Conservation (phyloP, 2,329 filamentous ascomycete species). For the Curvularia hawaiiensis region DNA sequence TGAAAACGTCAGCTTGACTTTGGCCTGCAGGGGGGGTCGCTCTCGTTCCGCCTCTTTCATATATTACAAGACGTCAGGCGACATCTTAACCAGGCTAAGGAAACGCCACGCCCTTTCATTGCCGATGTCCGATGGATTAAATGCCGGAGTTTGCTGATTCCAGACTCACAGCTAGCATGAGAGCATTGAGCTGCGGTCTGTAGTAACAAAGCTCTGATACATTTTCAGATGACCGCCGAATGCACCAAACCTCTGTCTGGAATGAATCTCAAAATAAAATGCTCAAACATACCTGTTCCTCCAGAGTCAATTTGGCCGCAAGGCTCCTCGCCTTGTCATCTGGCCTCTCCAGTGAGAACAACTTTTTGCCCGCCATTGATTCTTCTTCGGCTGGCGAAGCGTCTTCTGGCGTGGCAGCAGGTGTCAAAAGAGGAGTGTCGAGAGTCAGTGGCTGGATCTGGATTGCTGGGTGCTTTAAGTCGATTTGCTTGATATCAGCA, state of each 20-base stretch:
- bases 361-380: conserved; percentile 42
- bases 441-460: conserved; percentile 36
- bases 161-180: neutral
- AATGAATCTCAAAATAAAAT: conserved; percentile 10
- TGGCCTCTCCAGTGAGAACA: conserved; percentile 38
- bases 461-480: conserved; percentile 42
- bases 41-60: conserved; percentile 12
- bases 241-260: neutral
- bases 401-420: conserved; percentile 36
- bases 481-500: conserved; percentile 31
- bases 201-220: neutral
- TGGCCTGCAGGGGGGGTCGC: conserved; percentile 3
- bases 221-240: neutral
- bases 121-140: conserved; percentile 2
- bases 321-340: conserved; percentile 44
- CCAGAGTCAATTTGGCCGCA: conserved; percentile 44
- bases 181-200: neutral
- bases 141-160: conserved; percentile 2
- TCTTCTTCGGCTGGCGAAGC: conserved; percentile 30
- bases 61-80: conserved; percentile 16
- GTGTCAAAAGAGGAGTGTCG: conserved; percentile 36
- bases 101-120: neutral
- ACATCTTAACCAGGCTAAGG: conserved; percentile 10
- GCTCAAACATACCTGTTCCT: conserved; percentile 46
- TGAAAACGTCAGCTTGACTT: conserved; percentile 27